phyloP scores from a whole-genome alignment of 805 yeast genomes.

The Grigorovia transvaalensis region DNA sequence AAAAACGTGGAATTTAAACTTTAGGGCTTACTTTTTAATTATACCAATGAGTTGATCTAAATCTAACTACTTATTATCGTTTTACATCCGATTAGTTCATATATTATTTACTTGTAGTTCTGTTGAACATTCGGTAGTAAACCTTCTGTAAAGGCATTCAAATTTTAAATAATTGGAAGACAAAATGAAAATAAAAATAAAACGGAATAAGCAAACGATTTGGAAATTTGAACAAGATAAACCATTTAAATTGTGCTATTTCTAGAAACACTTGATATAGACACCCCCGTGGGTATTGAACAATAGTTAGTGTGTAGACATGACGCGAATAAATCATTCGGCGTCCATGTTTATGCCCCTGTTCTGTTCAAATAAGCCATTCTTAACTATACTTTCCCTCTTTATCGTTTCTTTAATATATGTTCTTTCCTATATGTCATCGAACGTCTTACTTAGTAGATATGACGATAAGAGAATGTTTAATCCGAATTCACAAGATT shows the following conservation, averaged over 20 bases:
- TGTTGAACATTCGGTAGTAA: too few species aligned
- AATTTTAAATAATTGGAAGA: neutral
- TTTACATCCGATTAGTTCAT: too few species aligned
- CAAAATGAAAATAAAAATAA: neutral
- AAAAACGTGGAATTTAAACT: neutral
- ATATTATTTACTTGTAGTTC: too few species aligned
- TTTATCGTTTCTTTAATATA: slow-evolving; percentile 10
- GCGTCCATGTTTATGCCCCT: slow-evolving; percentile 28
- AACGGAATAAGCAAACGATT: neutral
- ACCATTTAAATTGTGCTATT: too few species aligned
- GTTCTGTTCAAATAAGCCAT: slow-evolving; percentile 24
- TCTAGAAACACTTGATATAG: too few species aligned
- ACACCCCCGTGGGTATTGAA: too few species aligned
- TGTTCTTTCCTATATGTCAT: slow-evolving; percentile 12
- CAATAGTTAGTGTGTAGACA: slow-evolving; percentile 1
- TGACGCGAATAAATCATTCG: slow-evolving; percentile 25
- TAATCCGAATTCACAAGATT: slow-evolving; percentile 31
- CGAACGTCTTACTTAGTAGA: slow-evolving; percentile 14
- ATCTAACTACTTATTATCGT: too few species aligned
- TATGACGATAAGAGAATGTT: slow-evolving; percentile 25
- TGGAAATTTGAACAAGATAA: neutral
- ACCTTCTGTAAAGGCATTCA: neutral
- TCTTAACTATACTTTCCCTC: slow-evolving; percentile 12
- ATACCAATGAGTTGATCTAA: too few species aligned
- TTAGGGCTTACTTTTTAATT: neutral